phyloP scores from a whole-genome alignment of 805 yeast species.

The Yamadazyma sp. region DNA sequence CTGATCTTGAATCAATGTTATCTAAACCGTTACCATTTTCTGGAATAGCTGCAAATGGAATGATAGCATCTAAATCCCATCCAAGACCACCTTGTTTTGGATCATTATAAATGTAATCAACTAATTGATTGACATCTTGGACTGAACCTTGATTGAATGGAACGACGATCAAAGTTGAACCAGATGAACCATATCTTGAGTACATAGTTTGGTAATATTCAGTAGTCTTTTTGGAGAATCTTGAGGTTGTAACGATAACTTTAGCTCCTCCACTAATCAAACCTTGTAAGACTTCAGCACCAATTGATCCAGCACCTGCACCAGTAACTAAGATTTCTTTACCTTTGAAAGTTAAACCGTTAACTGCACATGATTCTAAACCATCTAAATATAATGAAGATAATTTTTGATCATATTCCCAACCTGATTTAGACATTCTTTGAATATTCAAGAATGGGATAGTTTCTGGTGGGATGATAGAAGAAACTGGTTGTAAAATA shows the following conservation, averaged over 20 bases:
- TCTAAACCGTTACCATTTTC: conserved; percentile 97
- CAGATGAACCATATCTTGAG: conserved; percentile 88
- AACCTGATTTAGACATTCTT: conserved; percentile 69
- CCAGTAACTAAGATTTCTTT: conserved; percentile 93
- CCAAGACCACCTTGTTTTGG: conserved; percentile 87
- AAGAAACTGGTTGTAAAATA: conserved; percentile 70
- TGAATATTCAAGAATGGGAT: conserved; percentile 93
- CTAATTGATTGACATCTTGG: conserved; percentile 84
- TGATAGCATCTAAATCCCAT: conserved; percentile 94
- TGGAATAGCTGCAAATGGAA: conserved; percentile 99
- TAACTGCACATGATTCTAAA: conserved; percentile 89
- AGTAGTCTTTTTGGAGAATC: conserved; percentile 90
- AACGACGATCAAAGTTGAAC: conserved; percentile 89
- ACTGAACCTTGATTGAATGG: conserved; percentile 99
- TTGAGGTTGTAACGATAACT: conserved; percentile 92
- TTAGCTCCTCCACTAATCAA: conserved; percentile 96
- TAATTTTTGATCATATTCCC: conserved; percentile 80
- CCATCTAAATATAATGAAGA: conserved; percentile 83
- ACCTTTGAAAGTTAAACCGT: conserved; percentile 86
- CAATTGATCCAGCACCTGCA: conserved; percentile 98
- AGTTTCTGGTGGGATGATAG: conserved; percentile 73
- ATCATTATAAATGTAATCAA: conserved; percentile 80
- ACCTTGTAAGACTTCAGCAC: conserved; percentile 95
- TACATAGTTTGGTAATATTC: conserved; percentile 94
- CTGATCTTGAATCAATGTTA: conserved; percentile 89